Evolutionary conservation across 305 asterid genomes (phyloP).

Genomic region (Vinca major): DNA sequence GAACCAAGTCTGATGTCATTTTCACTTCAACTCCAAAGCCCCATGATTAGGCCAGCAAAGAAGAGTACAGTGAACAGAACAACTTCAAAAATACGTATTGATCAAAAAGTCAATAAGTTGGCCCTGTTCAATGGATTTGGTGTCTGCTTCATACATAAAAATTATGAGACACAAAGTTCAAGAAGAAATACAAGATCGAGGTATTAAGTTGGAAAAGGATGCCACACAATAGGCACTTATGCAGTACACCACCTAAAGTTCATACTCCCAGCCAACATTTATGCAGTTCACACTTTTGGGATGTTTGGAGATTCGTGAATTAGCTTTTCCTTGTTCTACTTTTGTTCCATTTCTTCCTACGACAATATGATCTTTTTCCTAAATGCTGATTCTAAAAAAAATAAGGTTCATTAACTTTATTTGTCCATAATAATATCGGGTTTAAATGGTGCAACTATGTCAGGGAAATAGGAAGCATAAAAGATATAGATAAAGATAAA

Average conservation of each 20-base stretch:
- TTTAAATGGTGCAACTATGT: not conserved
- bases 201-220: not conserved
- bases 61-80: not conserved
- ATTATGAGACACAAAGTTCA: not conserved
- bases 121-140: not conserved
- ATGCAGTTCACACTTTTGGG: not conserved
- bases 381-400: not conserved
- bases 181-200: not conserved
- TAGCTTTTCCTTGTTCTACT: not conserved
- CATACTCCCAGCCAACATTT: not conserved
- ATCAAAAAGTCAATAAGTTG: not conserved
- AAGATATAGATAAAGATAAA: not conserved
- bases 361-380: not conserved
- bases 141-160: not conserved
- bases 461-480: not conserved
- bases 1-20: not conserved
- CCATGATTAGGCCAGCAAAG: not conserved
- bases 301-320: not conserved
- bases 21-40: not conserved
- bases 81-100: not conserved
- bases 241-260: not conserved
- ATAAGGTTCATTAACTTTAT: not conserved
- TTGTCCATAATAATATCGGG: not conserved
- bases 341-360: not conserved
- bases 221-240: not conserved